phyloP scores from a whole-genome alignment of 2,329 filamentous ascomycete genomes.

The Penicillium rolfsii region DNA sequence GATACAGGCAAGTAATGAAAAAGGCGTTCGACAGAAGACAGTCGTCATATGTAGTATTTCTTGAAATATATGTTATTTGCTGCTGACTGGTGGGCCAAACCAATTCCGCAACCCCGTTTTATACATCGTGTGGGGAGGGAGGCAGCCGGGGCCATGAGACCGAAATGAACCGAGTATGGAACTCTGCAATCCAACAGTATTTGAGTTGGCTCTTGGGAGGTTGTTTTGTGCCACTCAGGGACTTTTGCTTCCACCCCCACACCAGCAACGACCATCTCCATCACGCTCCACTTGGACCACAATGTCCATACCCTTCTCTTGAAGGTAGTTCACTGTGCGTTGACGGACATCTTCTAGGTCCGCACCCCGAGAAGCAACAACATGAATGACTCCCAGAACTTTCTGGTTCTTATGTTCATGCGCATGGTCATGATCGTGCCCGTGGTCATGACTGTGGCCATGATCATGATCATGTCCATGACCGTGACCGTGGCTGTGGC shows the following conservation, averaged over 20 bases:
- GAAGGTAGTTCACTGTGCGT: conserved; percentile 72
- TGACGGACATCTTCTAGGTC: conserved; percentile 82
- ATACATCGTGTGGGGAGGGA: conserved; percentile 16
- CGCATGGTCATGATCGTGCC: conserved; percentile 27
- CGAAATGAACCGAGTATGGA: conserved; percentile 1
- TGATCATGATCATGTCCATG: conserved; percentile 35
- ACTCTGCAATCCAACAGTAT: background rate
- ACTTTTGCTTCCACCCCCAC: conserved; percentile 53
- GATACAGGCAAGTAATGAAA: background rate
- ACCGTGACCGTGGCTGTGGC: conserved; percentile 31
- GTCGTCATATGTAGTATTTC: conserved; percentile 5
- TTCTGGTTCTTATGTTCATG: conserved; percentile 32
- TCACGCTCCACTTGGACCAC: conserved; percentile 88
- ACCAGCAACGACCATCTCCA: conserved; percentile 70
- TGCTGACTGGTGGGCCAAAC: conserved; percentile 1
- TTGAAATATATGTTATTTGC: conserved; percentile 2
- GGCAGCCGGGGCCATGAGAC: background rate
- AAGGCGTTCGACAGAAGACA: background rate
- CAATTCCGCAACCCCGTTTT: conserved; percentile 10
- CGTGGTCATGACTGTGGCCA: conserved; percentile 32
- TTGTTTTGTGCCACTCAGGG: conserved; percentile 17
- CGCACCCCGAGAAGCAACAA: conserved; percentile 72
- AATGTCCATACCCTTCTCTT: conserved; percentile 73
- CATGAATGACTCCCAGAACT: conserved; percentile 82
- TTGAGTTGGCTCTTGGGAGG: background rate